Evolutionary conservation across 768 basidiomycete species (phyloP).

Genomic region (Suillus hirtellus): DNA sequence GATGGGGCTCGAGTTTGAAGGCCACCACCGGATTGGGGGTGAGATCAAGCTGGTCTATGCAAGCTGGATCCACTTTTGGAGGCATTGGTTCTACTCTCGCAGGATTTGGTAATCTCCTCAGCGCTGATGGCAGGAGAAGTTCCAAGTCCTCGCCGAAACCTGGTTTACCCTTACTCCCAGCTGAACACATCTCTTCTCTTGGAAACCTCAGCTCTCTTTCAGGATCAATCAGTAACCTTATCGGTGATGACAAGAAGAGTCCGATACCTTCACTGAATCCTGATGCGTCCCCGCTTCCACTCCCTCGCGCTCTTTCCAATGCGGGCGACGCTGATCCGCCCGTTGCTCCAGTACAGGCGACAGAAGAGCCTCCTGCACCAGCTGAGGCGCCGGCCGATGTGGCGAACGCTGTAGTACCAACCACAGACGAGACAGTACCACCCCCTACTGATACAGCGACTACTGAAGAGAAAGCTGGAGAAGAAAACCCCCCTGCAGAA

Average conservation of each 20-base stretch:
- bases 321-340: background rate
- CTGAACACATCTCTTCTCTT: background rate
- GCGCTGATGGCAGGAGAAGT: background rate
- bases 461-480: conserved; percentile 2
- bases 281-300: conserved; percentile 4
- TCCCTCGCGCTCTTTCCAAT: background rate
- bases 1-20: conserved; percentile 11
- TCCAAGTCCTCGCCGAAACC: background rate
- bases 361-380: background rate
- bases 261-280: background rate
- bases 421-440: background rate
- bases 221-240: conserved; percentile 12
- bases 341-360: background rate
- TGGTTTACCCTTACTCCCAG: background rate
- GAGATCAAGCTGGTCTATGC: background rate
- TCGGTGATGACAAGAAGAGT: conserved; percentile 1
- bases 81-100: background rate
- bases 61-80: background rate
- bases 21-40: background rate
- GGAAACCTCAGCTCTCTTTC: conserved; percentile 1
- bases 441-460: background rate
- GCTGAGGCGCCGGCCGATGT: background rate
- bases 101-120: conserved; percentile 13
- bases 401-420: background rate
- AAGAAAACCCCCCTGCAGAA: background rate